These are phyloP conservation scores for Amniculicola lignicola DNA, from an alignment of 495 filamentous ascomycete genomes.

Conservation along the genomic window DNA sequence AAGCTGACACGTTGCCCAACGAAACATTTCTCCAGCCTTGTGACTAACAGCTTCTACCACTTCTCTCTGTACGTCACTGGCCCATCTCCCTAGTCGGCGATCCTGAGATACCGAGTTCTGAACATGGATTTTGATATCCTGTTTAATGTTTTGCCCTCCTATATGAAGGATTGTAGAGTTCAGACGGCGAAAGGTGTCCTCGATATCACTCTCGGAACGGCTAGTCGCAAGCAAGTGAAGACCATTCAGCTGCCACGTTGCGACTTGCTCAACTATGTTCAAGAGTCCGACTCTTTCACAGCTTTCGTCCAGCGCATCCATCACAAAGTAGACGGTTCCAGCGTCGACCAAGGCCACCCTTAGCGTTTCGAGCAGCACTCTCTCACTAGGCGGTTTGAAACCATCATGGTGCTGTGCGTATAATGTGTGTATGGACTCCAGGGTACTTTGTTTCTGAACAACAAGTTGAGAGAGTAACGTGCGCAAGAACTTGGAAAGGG, in stretches of 20 bases:
- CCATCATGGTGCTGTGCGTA: background rate
- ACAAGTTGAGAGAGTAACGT: slow-evolving; percentile 4
- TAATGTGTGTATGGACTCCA: background rate
- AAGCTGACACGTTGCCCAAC: slow-evolving; percentile 1
- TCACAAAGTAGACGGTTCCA: background rate
- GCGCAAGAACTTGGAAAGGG: background rate
- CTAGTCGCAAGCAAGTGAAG: slow-evolving; percentile 6
- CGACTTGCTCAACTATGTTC: background rate
- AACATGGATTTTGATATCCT: slow-evolving; percentile 8
- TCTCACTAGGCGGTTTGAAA: slow-evolving; percentile 2
- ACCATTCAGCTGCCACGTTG: background rate
- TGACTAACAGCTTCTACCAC: background rate
- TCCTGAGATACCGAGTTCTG: background rate
- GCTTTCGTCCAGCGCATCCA: slow-evolving; percentile 19
- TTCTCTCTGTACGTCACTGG: background rate
- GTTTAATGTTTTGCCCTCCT: background rate
- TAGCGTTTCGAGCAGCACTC: background rate
- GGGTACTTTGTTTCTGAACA: background rate
- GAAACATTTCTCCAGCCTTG: slow-evolving; percentile 13
- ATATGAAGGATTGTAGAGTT: background rate
- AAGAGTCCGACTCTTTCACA: background rate
- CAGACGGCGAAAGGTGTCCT: background rate
- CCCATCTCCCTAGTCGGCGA: slow-evolving; percentile 4
- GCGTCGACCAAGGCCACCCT: background rate
- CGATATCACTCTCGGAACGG: slow-evolving; percentile 8